Conservation (phyloP, 1,284 basidiomycete species). For the Ustilago bromivora region DNA sequence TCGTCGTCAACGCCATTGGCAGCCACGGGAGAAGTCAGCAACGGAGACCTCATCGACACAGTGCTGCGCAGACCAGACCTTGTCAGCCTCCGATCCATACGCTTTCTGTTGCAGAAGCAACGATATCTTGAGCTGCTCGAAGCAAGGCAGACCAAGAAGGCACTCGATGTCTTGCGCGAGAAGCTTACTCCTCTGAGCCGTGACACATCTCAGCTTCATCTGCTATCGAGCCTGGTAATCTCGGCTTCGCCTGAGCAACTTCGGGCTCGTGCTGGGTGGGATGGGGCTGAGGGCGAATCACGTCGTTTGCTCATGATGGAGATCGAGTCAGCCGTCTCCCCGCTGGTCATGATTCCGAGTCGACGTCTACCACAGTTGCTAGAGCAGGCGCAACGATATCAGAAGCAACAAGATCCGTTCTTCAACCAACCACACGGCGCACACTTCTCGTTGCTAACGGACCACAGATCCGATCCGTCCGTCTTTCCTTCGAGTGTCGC, state of each 20-base stretch:
- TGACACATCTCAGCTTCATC: conserved; percentile 55
- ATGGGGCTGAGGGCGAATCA: conserved; percentile 84
- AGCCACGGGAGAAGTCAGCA: conserved; percentile 12
- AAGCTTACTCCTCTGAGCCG: conserved; percentile 79
- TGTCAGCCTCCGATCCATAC: conserved; percentile 73
- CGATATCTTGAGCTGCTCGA: conserved; percentile 97
- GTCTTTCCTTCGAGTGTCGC: conserved; percentile 82
- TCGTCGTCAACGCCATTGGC: conserved; percentile 26
- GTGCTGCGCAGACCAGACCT: conserved; percentile 53
- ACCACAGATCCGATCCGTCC: conserved; percentile 82
- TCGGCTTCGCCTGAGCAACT: conserved; percentile 77
- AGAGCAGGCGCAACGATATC: conserved; percentile 84
- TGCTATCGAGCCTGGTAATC: conserved; percentile 63
- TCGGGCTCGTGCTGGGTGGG: conserved; percentile 84
- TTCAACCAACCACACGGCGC: conserved; percentile 67
- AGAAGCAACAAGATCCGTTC: conserved; percentile 71
- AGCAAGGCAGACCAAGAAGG: conserved; percentile 81
- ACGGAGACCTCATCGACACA: conserved; percentile 43
- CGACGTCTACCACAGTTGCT: conserved; percentile 86
- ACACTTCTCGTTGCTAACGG: conserved; percentile 83
- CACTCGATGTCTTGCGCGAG: conserved; percentile 85
- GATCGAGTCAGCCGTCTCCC: conserved; percentile 89
- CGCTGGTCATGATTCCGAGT: conserved; percentile 90
- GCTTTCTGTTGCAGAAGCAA: conserved; percentile 90
- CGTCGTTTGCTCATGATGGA: conserved; percentile 80